Evolutionary conservation across 768 basidiomycete genomes (phyloP).

Genomic region (Astraeus odoratus): DNA sequence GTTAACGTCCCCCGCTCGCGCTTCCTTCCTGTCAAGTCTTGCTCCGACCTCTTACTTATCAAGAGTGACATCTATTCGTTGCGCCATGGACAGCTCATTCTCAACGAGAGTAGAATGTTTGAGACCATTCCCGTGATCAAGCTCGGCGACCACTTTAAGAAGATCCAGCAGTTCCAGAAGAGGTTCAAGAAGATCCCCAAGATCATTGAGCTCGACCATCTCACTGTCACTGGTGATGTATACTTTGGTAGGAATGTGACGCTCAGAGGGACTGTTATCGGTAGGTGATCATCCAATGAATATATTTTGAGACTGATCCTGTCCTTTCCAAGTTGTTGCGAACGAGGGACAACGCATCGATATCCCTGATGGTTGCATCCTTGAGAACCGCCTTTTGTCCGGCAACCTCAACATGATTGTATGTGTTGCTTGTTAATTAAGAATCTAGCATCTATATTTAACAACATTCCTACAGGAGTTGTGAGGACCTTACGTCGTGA

Average conservation of each 20-base stretch:
- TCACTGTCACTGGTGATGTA: slow-evolving; percentile 66
- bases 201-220: slow-evolving; percentile 67
- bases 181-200: slow-evolving; percentile 72
- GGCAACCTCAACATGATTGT: slow-evolving; percentile 74
- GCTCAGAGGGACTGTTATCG: slow-evolving; percentile 61
- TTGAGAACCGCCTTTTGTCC: slow-evolving; percentile 67
- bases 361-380: slow-evolving; percentile 66
- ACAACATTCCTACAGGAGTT: too few relatives aligned
- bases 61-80: slow-evolving; percentile 66
- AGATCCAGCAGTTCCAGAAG: slow-evolving; percentile 64
- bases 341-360: slow-evolving; percentile 72
- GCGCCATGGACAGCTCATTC: slow-evolving; percentile 59
- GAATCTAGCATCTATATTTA: too few relatives aligned
- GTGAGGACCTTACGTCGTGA: slow-evolving; percentile 12
- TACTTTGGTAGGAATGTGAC: slow-evolving; percentile 61
- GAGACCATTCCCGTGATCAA: slow-evolving; percentile 66
- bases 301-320: not conserved
- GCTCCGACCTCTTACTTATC: slow-evolving; percentile 59
- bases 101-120: slow-evolving; percentile 55
- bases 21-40: slow-evolving; percentile 62
- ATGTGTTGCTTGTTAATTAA: slow-evolving; percentile 16
- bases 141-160: slow-evolving; percentile 74
- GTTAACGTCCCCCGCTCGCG: slow-evolving; percentile 69
- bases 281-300: slow-evolving; percentile 13
- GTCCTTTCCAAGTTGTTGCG: slow-evolving; percentile 43